Conservation (phyloP, 805 yeast species). For the Isabelozyma pseudorhagii region DNA sequence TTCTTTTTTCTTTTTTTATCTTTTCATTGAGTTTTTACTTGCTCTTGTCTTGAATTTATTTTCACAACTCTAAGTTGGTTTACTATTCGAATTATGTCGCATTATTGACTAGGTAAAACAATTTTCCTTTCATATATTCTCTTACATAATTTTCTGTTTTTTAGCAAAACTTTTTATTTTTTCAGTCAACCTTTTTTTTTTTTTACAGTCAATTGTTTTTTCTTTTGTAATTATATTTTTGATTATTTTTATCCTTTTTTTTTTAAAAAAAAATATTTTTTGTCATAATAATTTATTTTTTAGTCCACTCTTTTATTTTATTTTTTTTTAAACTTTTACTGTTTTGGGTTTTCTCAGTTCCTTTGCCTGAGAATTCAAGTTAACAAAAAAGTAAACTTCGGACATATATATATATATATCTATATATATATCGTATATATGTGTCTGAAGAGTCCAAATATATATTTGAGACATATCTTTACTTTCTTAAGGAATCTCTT, state of each 20-base stretch:
- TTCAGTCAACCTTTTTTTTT: too few species aligned
- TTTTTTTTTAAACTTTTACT: conserved; percentile 8
- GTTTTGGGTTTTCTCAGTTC: conserved; percentile 14
- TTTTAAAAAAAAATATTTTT: conserved; percentile 7
- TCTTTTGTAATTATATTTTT: neutral
- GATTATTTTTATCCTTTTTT: neutral
- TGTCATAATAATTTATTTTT: conserved; percentile 8
- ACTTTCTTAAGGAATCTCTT: neutral
- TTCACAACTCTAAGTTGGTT: too few species aligned
- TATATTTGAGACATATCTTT: neutral
- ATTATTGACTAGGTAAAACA: too few species aligned
- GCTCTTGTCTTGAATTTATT: too few species aligned
- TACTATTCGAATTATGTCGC: too few species aligned
- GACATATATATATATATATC: neutral
- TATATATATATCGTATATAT: too few species aligned
- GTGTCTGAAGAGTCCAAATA: neutral
- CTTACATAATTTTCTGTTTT: too few species aligned
- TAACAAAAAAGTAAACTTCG: neutral
- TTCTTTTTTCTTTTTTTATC: too few species aligned
- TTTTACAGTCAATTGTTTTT: neutral
- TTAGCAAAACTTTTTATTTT: too few species aligned
- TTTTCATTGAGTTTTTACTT: too few species aligned
- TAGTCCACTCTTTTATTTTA: conserved; percentile 7
- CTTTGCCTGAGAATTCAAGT: conserved; percentile 9
- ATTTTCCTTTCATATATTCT: too few species aligned